Percentiles rank a stretch among this genome's conserved stretches.
Conservation (phyloP, 2,329 filamentous ascomycete species). For the Colletotrichum paranaense region DNA sequence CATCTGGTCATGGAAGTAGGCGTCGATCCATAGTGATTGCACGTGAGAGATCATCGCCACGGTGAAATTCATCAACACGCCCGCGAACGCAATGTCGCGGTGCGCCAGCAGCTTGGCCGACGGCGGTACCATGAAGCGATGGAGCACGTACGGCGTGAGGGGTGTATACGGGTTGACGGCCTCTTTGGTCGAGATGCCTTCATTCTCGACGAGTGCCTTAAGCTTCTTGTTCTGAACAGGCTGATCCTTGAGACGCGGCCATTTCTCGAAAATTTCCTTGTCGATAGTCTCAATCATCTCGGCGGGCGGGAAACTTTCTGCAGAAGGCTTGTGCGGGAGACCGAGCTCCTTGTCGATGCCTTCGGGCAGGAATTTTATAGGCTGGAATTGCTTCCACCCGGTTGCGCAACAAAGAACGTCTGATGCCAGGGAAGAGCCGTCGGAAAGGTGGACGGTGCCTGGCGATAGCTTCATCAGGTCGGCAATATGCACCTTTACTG, state of each 20-base stretch:
- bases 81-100: conserved; percentile 46
- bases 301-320: conserved; percentile 25
- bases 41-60: conserved; percentile 46
- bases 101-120: conserved; percentile 26
- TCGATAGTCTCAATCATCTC: conserved; percentile 24
- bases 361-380: conserved; percentile 63
- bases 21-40: conserved; percentile 58
- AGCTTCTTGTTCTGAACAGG: conserved; percentile 30
- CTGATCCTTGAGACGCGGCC: conserved; percentile 28
- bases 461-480: conserved; percentile 60
- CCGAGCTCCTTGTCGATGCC: conserved; percentile 60
- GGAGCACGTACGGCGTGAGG: conserved; percentile 38
- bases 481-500: conserved; percentile 62
- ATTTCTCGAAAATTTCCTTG: conserved; percentile 26
- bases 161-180: conserved; percentile 30
- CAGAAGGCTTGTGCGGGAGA: conserved; percentile 52
- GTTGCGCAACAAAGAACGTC: conserved; percentile 68
- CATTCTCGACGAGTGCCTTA: conserved; percentile 24
- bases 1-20: conserved; percentile 55
- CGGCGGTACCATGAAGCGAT: conserved; percentile 45
- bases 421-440: conserved; percentile 57
- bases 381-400: conserved; percentile 67
- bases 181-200: conserved; percentile 29
- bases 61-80: conserved; percentile 43
- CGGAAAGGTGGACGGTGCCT: conserved; percentile 61